These are phyloP conservation scores for Priceomyces carsonii DNA, from an alignment of 805 yeast genomes.

Conservation along the genomic window DNA sequence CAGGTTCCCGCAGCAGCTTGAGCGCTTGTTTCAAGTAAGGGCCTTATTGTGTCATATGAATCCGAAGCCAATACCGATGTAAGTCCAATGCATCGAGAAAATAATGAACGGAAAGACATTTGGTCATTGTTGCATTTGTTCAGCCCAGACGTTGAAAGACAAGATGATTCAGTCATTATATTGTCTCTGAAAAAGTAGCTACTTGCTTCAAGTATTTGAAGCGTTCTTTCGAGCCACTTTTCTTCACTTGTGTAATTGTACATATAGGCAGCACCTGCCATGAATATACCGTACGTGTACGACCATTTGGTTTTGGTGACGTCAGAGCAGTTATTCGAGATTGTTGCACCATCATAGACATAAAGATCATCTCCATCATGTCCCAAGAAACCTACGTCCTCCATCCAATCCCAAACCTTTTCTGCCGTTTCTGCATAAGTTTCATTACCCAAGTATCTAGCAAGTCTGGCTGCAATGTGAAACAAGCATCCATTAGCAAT, in stretches of 20 bases:
- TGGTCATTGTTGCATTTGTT: slow-evolving; percentile 68
- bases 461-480: slow-evolving; percentile 83
- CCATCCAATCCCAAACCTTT: slow-evolving; percentile 79
- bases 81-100: slow-evolving; percentile 61
- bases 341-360: slow-evolving; percentile 61
- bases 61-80: slow-evolving; percentile 57
- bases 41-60: slow-evolving; percentile 41
- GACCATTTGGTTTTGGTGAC: slow-evolving; percentile 59
- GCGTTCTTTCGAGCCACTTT: slow-evolving; percentile 42
- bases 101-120: slow-evolving; percentile 70
- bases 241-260: slow-evolving; percentile 58
- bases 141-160: slow-evolving; percentile 44
- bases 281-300: slow-evolving; percentile 66
- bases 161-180: slow-evolving; percentile 62
- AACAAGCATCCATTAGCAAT: slow-evolving; percentile 90
- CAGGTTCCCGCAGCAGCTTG: slow-evolving; percentile 76
- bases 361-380: slow-evolving; percentile 25
- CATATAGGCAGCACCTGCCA: slow-evolving; percentile 71
- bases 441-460: slow-evolving; percentile 75
- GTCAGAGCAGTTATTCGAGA: slow-evolving; percentile 48
- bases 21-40: slow-evolving; percentile 52
- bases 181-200: slow-evolving; percentile 45
- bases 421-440: slow-evolving; percentile 77
- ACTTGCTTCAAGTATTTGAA: slow-evolving; percentile 33
- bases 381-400: slow-evolving; percentile 33